Evolutionary conservation across 495 filamentous ascomycete species (phyloP).

Genomic region (Penicillium robsamsonii): DNA sequence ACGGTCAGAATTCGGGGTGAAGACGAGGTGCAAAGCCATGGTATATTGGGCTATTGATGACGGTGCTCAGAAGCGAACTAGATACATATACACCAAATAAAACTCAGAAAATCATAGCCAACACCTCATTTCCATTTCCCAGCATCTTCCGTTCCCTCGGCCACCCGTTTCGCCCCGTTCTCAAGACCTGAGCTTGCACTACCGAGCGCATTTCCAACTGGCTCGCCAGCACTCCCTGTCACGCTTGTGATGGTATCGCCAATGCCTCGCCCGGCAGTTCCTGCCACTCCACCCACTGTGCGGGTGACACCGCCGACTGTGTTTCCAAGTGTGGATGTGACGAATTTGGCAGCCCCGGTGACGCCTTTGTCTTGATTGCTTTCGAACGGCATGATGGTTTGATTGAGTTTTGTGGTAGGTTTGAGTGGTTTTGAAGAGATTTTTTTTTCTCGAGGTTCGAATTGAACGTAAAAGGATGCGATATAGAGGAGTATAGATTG

Average conservation of each 20-base stretch:
- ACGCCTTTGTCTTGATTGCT: slow-evolving; percentile 33
- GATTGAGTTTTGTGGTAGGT: not conserved
- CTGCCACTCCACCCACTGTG: slow-evolving; percentile 67
- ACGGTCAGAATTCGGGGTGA: too few relatives aligned
- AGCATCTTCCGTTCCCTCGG: slow-evolving; percentile 65
- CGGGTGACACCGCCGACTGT: slow-evolving; percentile 62
- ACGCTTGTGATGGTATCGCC: slow-evolving; percentile 62
- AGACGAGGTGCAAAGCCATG: too few relatives aligned
- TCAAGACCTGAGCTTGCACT: slow-evolving; percentile 60
- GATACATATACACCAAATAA: not conserved
- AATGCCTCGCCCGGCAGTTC: slow-evolving; percentile 62
- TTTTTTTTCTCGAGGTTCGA: not conserved
- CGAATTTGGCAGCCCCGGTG: slow-evolving; percentile 45
- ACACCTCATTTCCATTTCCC: slow-evolving; percentile 58
- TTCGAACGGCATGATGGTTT: slow-evolving; percentile 19
- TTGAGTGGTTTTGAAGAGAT: not conserved
- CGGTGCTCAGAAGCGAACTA: not conserved
- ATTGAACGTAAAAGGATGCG: not conserved
- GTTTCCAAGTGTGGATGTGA: slow-evolving; percentile 55
- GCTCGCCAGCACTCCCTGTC: slow-evolving; percentile 61
- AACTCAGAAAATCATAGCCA: not conserved
- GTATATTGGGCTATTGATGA: too few relatives aligned
- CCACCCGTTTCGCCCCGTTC: slow-evolving; percentile 53
- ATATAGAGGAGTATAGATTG: not conserved
- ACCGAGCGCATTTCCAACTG: slow-evolving; percentile 64